These are phyloP conservation scores for Blumeriella jaapii DNA, from an alignment of 2,329 filamentous ascomycete genomes.

Conservation along the genomic window DNA sequence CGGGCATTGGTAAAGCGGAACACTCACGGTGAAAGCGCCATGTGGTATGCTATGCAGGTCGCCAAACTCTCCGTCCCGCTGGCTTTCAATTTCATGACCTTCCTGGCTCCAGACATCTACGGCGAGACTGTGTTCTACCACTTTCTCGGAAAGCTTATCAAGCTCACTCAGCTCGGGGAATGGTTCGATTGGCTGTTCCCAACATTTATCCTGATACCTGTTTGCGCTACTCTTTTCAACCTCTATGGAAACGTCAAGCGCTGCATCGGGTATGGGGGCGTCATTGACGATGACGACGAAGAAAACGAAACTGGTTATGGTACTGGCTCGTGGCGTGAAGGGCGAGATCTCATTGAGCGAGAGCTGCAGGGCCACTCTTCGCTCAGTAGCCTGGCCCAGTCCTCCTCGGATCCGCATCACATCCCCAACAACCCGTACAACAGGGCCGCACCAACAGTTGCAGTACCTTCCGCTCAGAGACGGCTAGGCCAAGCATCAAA, in stretches of 20 bases:
- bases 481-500: conserved; percentile 24
- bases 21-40: conserved; percentile 85
- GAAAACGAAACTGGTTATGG: conserved; percentile 56
- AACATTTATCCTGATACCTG: conserved; percentile 74
- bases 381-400: conserved; percentile 33
- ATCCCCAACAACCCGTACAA: conserved; percentile 23
- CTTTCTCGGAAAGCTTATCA: conserved; percentile 74
- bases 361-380: conserved; percentile 60
- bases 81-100: conserved; percentile 93
- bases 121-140: conserved; percentile 71
- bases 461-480: conserved; percentile 24
- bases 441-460: conserved; percentile 16
- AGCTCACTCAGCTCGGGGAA: conserved; percentile 68
- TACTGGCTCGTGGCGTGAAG: conserved; percentile 81
- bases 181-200: conserved; percentile 88
- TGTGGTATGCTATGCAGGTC: conserved; percentile 91
- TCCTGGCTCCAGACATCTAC: conserved; percentile 64
- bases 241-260: conserved; percentile 74
- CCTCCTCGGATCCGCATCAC: conserved; percentile 12
- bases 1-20: conserved; percentile 81
- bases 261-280: conserved; percentile 61
- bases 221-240: conserved; percentile 77
- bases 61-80: conserved; percentile 87
- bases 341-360: conserved; percentile 77
- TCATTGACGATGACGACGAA: conserved; percentile 63